Percentiles rank a stretch among this genome's conserved stretches.
These are phyloP conservation scores for Datura wrightii DNA, from an alignment of 257 asterid species.

Conservation along the genomic window DNA sequence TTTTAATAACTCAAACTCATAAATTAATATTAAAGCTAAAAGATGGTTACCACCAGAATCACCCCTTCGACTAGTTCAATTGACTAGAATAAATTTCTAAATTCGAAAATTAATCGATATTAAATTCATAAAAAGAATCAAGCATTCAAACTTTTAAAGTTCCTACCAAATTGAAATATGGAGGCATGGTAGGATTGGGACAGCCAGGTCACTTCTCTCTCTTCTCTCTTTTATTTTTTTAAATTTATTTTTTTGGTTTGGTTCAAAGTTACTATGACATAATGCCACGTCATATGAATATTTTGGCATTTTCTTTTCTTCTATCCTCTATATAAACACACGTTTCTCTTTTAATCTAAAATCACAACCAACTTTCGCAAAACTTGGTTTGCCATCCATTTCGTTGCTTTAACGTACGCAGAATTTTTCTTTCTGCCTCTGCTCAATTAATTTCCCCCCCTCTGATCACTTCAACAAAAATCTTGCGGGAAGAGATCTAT, in stretches of 20 bases:
- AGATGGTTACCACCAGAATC: too few species aligned
- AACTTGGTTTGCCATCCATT: background rate
- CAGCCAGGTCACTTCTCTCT: background rate
- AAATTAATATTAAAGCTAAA: too few species aligned
- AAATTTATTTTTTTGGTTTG: too few species aligned
- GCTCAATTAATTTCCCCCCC: too few species aligned
- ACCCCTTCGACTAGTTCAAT: too few species aligned
- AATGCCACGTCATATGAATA: background rate
- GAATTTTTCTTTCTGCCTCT: background rate
- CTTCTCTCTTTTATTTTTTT: background rate
- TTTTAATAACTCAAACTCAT: too few species aligned
- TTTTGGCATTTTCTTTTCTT: background rate
- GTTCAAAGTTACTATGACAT: background rate
- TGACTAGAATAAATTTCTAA: too few species aligned
- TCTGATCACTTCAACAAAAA: background rate
- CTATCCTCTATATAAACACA: background rate
- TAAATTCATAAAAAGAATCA: too few species aligned
- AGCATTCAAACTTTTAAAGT: background rate
- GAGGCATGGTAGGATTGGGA: background rate
- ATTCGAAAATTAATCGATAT: too few species aligned
- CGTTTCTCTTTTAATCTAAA: background rate
- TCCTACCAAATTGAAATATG: background rate
- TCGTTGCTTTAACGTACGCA: background rate
- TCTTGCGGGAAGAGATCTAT: background rate
- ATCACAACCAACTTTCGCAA: background rate